Conservation (phyloP, 2,329 filamentous ascomycete genomes). For the Aspergillus pseudoterreus region DNA sequence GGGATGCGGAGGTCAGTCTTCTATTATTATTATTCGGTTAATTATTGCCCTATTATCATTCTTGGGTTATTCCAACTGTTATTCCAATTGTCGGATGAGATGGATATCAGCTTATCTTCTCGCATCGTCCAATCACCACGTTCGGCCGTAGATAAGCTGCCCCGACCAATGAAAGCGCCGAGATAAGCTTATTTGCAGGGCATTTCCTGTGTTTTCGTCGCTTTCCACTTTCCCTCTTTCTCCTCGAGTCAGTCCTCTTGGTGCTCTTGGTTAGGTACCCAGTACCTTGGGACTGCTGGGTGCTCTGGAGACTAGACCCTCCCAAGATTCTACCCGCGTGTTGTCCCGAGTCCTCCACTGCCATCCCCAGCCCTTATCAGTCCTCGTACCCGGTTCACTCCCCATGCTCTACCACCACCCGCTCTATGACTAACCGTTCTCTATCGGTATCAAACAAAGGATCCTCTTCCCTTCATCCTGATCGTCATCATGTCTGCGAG, state of each 20-base stretch:
- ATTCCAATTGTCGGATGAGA: neutral
- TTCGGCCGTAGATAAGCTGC: neutral
- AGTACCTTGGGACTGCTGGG: too few species aligned
- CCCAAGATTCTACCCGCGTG: too few species aligned
- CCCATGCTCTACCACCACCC: neutral
- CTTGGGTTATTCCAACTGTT: too few species aligned
- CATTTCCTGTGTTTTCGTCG: too few species aligned
- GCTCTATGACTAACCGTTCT: neutral
- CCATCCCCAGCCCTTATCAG: neutral
- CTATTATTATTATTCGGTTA: too few species aligned
- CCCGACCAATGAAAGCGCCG: neutral
- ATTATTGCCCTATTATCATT: too few species aligned
- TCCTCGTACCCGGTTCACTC: neutral
- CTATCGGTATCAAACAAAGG: neutral
- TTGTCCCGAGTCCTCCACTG: too few species aligned
- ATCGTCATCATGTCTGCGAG: constrained; percentile 15
- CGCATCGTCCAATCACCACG: neutral
- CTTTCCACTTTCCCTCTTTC: too few species aligned
- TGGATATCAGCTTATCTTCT: neutral
- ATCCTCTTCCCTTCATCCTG: neutral
- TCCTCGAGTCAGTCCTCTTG: too few species aligned
- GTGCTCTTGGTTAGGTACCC: too few species aligned
- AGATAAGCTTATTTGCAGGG: neutral
- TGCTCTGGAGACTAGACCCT: too few species aligned
- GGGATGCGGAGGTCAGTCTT: too few species aligned